Evolutionary conservation across 2,329 filamentous ascomycete species (phyloP), one percentile per base, ranked within the genome.

Genomic region (Knufia fluminis): DNA sequence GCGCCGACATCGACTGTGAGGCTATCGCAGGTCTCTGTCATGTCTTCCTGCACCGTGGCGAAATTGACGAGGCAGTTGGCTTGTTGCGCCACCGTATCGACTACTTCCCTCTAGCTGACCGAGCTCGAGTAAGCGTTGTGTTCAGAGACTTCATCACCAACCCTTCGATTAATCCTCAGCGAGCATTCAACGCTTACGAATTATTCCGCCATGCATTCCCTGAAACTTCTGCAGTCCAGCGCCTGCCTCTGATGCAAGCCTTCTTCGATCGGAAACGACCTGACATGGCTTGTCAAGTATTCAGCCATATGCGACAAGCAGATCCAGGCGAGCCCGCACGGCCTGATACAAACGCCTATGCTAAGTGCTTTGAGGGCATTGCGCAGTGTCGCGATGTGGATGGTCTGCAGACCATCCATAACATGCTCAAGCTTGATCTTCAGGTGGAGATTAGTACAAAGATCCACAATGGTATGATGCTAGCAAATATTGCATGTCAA

Each of bases 371-470:
- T 50, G 78, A 86, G 52, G 86, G 88, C 2, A 77, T 95, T 20
- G 82, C 83, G 2, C 69, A 71, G 24, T 73, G 73, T 7, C 68
- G 65, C 12, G 80, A 85, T 58, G 61, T 68, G 1, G 80, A 86
- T 49, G 81, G 80, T 36, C 70, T 96, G 17, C 79, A 81, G 51
- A 79, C 85, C 54, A 78, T 94, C 1, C 85, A 95, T 69, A 95
- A 96, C 63, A 91, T 95, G 79, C 75, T 96, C 57, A 97, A 95
- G 69, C 82, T 96, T 65, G 92, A 98, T 64, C 76, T 82, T n/a
- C 78, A 79, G 36, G 76, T 97, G 32, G 81, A 90, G 58, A 76
- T 83, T 3, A 82, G 78, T 58, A 97, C 91, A 0, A 74, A 72
- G 49, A 72, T 97, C 1, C 80, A 84, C 59, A 97, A 95, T 60